Evolutionary conservation across 495 filamentous ascomycete species (phyloP).

Genomic region (Penicillium pulvis): DNA sequence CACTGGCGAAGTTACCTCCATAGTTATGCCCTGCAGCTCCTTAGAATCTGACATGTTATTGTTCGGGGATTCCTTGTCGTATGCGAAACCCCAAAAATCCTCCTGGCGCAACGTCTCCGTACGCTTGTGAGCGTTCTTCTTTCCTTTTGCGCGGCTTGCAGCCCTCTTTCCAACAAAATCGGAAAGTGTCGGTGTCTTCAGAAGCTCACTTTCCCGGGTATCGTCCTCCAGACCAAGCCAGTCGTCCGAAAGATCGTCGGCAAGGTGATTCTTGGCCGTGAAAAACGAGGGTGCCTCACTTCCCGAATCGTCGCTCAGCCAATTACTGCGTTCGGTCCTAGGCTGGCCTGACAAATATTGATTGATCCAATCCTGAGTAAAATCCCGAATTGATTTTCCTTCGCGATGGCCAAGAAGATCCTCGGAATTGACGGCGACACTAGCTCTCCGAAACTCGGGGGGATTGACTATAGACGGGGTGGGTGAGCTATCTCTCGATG

Average conservation of each 20-base stretch:
- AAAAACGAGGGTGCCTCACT: slow-evolving; percentile 51
- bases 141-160: slow-evolving; percentile 41
- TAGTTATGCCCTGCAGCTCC: slow-evolving; percentile 26
- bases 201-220: slow-evolving; percentile 39
- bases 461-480: slow-evolving; percentile 49
- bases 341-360: slow-evolving; percentile 66
- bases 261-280: slow-evolving; percentile 46
- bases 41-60: slow-evolving; percentile 39
- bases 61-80: slow-evolving; percentile 43
- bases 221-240: slow-evolving; percentile 51
- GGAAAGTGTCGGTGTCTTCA: slow-evolving; percentile 47
- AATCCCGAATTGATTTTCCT: slow-evolving; percentile 54
- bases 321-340: slow-evolving; percentile 65
- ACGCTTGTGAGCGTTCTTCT: slow-evolving; percentile 53
- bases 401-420: slow-evolving; percentile 36
- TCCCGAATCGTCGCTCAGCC: slow-evolving; percentile 74
- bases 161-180: slow-evolving; percentile 40
- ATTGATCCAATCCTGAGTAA: slow-evolving; percentile 78
- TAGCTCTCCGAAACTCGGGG: slow-evolving; percentile 56
- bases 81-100: slow-evolving; percentile 53
- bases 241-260: slow-evolving; percentile 45
- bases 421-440: slow-evolving; percentile 26
- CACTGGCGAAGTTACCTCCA: slow-evolving; percentile 27
- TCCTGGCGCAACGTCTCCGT: slow-evolving; percentile 67
- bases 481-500: slow-evolving; percentile 42